These are phyloP conservation scores for Dacryopinax spathularia DNA, from an alignment of 768 basidiomycete species.

Conservation along the genomic window DNA sequence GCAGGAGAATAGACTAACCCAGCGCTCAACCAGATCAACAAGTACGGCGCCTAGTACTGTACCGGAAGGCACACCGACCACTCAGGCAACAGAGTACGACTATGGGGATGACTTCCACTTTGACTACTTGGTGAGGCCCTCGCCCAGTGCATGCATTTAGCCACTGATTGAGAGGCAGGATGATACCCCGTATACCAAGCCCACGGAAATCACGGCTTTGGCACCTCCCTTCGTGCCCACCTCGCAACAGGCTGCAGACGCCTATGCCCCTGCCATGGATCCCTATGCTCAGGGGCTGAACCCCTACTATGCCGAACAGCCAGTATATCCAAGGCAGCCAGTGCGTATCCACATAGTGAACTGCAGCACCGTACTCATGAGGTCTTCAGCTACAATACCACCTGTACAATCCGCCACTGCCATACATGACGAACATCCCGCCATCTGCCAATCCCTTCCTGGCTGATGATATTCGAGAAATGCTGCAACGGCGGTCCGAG, in stretches of 20 bases:
- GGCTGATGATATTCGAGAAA: constrained; percentile 58
- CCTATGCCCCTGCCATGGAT: constrained; percentile 18
- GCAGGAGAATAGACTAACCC: too few relatives aligned
- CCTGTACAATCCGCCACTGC: constrained; percentile 62
- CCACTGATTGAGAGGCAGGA: not conserved
- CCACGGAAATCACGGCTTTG: not conserved
- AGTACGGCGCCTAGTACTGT: not conserved
- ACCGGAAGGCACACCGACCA: constrained; percentile 9
- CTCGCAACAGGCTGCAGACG: constrained; percentile 14
- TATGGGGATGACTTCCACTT: constrained; percentile 3
- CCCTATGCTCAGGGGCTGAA: constrained; percentile 4
- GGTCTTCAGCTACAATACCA: constrained; percentile 70
- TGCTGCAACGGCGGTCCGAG: constrained; percentile 40
- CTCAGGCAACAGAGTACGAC: constrained; percentile 5
- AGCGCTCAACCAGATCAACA: too few relatives aligned
- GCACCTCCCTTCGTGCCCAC: constrained; percentile 6
- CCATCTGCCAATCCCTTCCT: constrained; percentile 44
- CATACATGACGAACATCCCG: constrained; percentile 38
- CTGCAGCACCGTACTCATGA: not conserved
- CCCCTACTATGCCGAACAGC: not conserved
- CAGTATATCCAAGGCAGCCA: constrained; percentile 39
- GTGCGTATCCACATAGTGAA: constrained; percentile 27
- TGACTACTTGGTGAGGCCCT: not conserved
- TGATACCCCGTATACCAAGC: not conserved
- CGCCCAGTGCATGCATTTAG: too few relatives aligned